These are phyloP conservation scores for Mycena latifolia DNA, from an alignment of 768 basidiomycete species.

Conservation along the genomic window DNA sequence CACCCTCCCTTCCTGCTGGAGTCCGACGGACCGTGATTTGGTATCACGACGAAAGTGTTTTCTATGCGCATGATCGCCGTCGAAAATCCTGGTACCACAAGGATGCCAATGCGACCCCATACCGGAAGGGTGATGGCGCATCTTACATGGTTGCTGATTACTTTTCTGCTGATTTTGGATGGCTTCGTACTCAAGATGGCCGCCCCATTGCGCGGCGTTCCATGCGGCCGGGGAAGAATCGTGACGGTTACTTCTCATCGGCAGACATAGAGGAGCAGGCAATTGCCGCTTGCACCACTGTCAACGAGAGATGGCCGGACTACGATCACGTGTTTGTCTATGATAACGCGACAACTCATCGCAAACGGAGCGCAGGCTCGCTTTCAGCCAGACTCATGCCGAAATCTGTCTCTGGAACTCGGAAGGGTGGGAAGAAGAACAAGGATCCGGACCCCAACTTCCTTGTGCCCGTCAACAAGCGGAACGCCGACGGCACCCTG, in stretches of 20 bases:
- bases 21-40: too few relatives aligned
- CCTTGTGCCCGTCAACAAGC: constrained; percentile 23
- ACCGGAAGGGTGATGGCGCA: constrained; percentile 47
- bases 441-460: constrained; percentile 15
- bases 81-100: constrained; percentile 42
- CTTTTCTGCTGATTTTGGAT: too few relatives aligned
- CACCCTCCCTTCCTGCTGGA: not conserved
- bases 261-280: constrained; percentile 29
- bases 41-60: constrained; percentile 50
- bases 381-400: constrained; percentile 41
- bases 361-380: constrained; percentile 38
- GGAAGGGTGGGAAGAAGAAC: not conserved
- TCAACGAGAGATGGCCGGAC: constrained; percentile 39
- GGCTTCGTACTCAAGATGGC: constrained; percentile 39
- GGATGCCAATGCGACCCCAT: constrained; percentile 34
- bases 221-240: constrained; percentile 40
- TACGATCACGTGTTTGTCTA: too few relatives aligned
- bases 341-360: constrained; percentile 21
- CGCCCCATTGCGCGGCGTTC: constrained; percentile 31
- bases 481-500: constrained; percentile 9
- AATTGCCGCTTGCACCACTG: constrained; percentile 39
- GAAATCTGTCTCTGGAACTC: constrained; percentile 26
- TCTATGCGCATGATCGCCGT: constrained; percentile 48
- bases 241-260: constrained; percentile 41
- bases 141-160: constrained; percentile 50